Percentiles rank a stretch among this genome's conserved stretches.
These are phyloP conservation scores for Incumbomyces delicatus DNA, from an alignment of 2,329 filamentous ascomycete genomes.

Conservation along the genomic window DNA sequence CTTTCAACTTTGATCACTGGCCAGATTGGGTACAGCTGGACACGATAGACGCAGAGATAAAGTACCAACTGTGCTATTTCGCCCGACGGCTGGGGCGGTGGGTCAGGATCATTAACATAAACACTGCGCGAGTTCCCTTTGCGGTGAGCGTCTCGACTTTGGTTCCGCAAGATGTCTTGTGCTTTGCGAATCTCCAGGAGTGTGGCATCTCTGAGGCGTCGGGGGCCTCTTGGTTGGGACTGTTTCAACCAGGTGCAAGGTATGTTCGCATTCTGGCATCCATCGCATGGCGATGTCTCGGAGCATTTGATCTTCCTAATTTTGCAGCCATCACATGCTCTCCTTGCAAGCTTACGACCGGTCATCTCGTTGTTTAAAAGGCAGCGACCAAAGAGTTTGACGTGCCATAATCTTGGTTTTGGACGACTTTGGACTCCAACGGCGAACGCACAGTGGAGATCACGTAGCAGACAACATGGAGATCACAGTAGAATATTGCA, in stretches of 20 bases:
- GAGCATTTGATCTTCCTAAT: conserved; percentile 45
- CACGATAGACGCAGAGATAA: conserved; percentile 37
- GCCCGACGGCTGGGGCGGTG: conserved; percentile 3
- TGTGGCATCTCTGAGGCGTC: conserved; percentile 34
- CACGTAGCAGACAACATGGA: too few relatives aligned
- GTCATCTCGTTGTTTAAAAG: conserved; percentile 9
- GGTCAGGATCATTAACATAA: conserved; percentile 12
- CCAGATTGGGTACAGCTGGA: conserved; percentile 45
- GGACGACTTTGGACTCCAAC: neutral
- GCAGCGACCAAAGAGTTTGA: neutral
- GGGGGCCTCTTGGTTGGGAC: conserved; percentile 38
- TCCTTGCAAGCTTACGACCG: conserved; percentile 23
- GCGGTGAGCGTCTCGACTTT: conserved; percentile 5
- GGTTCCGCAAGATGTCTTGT: conserved; percentile 5
- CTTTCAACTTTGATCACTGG: conserved; percentile 40
- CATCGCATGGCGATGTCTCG: conserved; percentile 38
- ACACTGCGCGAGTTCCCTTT: conserved; percentile 12
- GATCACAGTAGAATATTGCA: too few relatives aligned
- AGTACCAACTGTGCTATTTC: conserved; percentile 22
- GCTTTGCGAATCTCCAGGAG: conserved; percentile 4
- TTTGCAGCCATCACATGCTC: conserved; percentile 45
- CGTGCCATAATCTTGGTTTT: neutral
- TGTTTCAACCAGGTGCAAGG: conserved; percentile 42
- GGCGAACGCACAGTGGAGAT: too few relatives aligned
- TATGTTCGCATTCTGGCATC: conserved; percentile 37